Evolutionary conservation across 495 filamentous ascomycete species (phyloP), one percentile per base, ranked within the genome.

Genomic region (Hyaloscypha variabilis): DNA sequence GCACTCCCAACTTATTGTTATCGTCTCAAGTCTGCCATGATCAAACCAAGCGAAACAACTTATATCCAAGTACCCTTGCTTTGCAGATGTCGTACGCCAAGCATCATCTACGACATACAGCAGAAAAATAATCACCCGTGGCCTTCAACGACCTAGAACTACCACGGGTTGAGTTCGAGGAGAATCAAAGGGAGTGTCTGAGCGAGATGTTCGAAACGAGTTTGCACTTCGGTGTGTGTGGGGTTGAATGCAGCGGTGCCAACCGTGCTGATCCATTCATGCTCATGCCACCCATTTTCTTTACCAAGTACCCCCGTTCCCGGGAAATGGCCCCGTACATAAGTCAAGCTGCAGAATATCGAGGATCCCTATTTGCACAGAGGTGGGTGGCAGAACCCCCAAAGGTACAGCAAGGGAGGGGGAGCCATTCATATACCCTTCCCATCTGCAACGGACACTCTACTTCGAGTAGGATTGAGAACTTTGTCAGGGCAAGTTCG

Each of bases 361-460:
- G 10, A 17, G 6, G 13, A 46, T 10, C 31, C 31, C 31, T 34
- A 34, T 34, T 13, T 34, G 31, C 13, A 17, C 4, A 46, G 14
- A 19, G 14, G 2, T 46, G 19, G 11, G 39, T 17, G 6, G 57
- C 31, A 34, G 34, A 60, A 60, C 57, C 30, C 31, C 31, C 57
- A 25, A 42, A 60, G 21, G 34, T 39, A n/a, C 1, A 23, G 11
- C 28, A 25, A 39, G n/a, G 30, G 34, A 39, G 57, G 31, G 36
- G 34, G 57, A 61, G 58, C 58, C 23, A 61, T 50, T 26, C 58
- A 61, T 60, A 42, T 61, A 51, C 58, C 58, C 58, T 50, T n/a
- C 21, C 28, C 28, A 17, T 26, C 42, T 29, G 51, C 23, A 54
- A 54, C 26, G n/a, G 26, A 1, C 8, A 54, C 23, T 28, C n/a